These are phyloP conservation scores for Aspergillus spinulosporus DNA, from an alignment of 2,329 filamentous ascomycete genomes.

Conservation along the genomic window DNA sequence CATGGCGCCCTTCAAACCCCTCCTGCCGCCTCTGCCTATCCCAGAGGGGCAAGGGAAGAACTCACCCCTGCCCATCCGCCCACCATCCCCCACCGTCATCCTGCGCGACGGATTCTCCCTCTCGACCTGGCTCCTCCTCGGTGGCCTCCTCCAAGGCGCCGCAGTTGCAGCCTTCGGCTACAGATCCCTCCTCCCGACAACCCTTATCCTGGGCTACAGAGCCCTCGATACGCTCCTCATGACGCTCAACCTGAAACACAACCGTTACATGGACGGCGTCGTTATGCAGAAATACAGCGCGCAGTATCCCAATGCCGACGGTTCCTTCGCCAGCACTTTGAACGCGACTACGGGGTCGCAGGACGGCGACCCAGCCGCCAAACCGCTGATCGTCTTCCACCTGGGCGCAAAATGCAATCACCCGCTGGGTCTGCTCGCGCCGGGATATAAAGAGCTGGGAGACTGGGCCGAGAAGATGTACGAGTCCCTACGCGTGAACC, in stretches of 20 bases:
- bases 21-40: neutral
- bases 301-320: constrained; percentile 20
- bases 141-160: constrained; percentile 41
- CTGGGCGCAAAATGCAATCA: constrained; percentile 34
- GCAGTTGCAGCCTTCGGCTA: constrained; percentile 34
- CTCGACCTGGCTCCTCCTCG: constrained; percentile 45
- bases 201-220: constrained; percentile 36
- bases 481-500: constrained; percentile 18
- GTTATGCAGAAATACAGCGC: constrained; percentile 39
- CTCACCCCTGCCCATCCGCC: neutral
- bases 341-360: neutral
- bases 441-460: constrained; percentile 32
- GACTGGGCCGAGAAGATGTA: constrained; percentile 36
- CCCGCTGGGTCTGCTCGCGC: constrained; percentile 44
- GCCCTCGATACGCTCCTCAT: constrained; percentile 37
- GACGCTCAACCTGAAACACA: constrained; percentile 35
- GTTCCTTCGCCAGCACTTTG: neutral
- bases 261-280: constrained; percentile 40
- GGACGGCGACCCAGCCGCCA: constrained; percentile 22
- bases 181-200: constrained; percentile 35
- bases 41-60: neutral
- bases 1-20: neutral
- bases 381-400: constrained; percentile 48
- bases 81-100: neutral
- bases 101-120: constrained; percentile 41